A percentile compares a stretch with the other conserved stretches of the same genome.
Conservation (phyloP, 768 basidiomycete genomes). For the Leccinum rimulosum region DNA sequence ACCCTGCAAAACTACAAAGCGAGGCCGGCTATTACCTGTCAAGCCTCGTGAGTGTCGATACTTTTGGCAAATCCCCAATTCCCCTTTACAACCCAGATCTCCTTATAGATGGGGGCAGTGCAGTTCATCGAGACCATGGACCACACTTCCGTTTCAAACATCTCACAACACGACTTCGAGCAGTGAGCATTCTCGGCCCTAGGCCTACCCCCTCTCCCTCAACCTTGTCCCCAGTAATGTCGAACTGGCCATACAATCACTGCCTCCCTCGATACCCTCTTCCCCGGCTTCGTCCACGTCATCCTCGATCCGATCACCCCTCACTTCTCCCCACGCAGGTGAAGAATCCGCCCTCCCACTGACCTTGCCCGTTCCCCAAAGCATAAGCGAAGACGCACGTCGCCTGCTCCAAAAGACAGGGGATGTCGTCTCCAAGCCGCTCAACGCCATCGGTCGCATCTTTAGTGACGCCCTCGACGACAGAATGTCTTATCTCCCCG, state of each 20-base stretch:
- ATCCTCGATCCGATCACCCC: constrained; percentile 36
- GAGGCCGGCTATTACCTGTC: constrained; percentile 98
- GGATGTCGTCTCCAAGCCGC: constrained; percentile 85
- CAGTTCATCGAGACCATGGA: constrained; percentile 99
- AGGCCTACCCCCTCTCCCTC: constrained; percentile 3
- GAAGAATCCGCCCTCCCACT: constrained; percentile 89
- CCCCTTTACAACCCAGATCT: constrained; percentile 7
- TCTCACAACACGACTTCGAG: constrained; percentile 92
- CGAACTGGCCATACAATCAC: constrained; percentile 54
- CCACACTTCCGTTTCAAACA: constrained; percentile 89
- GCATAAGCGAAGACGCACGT: constrained; percentile 65
- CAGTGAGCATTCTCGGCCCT: constrained; percentile 38
- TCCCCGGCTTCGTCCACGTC: constrained; percentile 33
- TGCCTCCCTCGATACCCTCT: constrained; percentile 33
- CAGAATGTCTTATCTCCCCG: constrained; percentile 61
- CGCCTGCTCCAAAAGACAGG: constrained; percentile 87
- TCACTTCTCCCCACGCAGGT: constrained; percentile 58
- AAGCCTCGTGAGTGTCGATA: constrained; percentile 64
- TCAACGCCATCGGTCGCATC: constrained; percentile 86
- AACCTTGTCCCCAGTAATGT: constrained; percentile 43
- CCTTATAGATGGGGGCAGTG: constrained; percentile 83
- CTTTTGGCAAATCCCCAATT: neutral
- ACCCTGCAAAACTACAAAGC: constrained; percentile 84
- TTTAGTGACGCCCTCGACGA: constrained; percentile 82
- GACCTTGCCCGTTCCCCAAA: constrained; percentile 49